These are phyloP conservation scores for Kwoniella botswanensis DNA, from an alignment of 768 basidiomycete species.

Conservation along the genomic window DNA sequence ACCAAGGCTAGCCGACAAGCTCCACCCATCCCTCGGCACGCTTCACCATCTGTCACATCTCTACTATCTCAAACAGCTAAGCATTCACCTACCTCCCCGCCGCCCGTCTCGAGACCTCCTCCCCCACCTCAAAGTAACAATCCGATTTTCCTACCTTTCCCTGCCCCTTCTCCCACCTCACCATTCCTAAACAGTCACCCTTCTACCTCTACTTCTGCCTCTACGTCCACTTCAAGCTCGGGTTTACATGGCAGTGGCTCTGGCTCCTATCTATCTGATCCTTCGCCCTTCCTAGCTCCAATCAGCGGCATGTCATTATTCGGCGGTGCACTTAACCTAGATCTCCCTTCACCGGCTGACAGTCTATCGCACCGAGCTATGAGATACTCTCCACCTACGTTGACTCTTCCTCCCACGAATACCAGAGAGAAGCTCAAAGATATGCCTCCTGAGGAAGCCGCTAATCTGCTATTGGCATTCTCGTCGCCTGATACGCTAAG, in stretches of 20 bases:
- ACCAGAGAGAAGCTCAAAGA: constrained; percentile 22
- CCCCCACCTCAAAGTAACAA: constrained; percentile 41
- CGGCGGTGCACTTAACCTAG: constrained; percentile 39
- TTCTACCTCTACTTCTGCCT: not conserved
- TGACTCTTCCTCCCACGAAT: constrained; percentile 18
- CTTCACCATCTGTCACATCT: constrained; percentile 12
- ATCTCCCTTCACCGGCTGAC: constrained; percentile 16
- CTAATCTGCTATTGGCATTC: constrained; percentile 51
- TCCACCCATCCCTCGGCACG: not conserved
- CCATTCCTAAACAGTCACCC: constrained; percentile 36
- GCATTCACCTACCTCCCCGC: constrained; percentile 14
- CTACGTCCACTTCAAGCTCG: constrained; percentile 1
- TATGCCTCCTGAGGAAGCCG: constrained; percentile 47
- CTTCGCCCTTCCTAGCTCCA: constrained; percentile 51
- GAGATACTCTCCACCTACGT: constrained; percentile 16
- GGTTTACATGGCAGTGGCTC: constrained; percentile 3
- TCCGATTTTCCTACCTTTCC: constrained; percentile 51
- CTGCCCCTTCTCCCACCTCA: constrained; percentile 53
- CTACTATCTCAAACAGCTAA: constrained; percentile 25
- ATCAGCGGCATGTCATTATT: constrained; percentile 46
- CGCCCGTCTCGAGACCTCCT: constrained; percentile 23
- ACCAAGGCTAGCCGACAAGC: constrained; percentile 15
- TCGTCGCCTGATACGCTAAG: constrained; percentile 49
- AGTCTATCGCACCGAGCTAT: not conserved
- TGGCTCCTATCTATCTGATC: constrained; percentile 33